Conservation (phyloP, 1,139 yeast species). For the Yamadazyma membranifaciens region DNA sequence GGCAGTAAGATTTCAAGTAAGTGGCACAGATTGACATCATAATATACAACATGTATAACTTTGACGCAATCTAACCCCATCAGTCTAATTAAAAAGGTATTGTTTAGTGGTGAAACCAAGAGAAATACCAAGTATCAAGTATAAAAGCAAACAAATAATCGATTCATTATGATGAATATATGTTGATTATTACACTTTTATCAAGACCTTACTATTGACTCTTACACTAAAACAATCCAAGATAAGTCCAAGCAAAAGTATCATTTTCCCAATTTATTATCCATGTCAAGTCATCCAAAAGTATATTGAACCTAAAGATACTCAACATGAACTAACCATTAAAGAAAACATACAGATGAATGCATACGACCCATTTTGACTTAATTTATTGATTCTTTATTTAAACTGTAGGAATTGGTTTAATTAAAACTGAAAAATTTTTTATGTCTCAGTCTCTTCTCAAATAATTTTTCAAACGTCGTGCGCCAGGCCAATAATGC, state of each 20-base stretch:
- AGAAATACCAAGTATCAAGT: conserved; percentile 11
- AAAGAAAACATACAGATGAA: conserved; percentile 61
- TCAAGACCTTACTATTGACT: conserved; percentile 14
- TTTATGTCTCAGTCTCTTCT: conserved; percentile 2
- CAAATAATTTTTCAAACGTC: conserved; percentile 1
- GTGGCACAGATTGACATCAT: background rate
- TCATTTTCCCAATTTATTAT: background rate
- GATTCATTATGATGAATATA: background rate
- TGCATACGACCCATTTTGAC: conserved; percentile 80
- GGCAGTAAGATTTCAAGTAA: background rate
- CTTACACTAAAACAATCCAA: conserved; percentile 5
- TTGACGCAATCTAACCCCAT: background rate
- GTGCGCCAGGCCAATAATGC: too few species aligned
- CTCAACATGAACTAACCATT: background rate
- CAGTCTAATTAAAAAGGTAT: conserved; percentile 15
- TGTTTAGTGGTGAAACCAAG: conserved; percentile 12
- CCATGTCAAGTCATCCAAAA: background rate
- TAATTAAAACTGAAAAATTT: conserved; percentile 7
- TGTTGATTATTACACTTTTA: conserved; percentile 13
- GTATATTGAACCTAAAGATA: background rate
- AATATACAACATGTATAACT: too few species aligned
- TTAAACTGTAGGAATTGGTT: conserved; percentile 7
- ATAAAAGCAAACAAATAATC: conserved; percentile 14
- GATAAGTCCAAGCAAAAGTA: conserved; percentile 4
- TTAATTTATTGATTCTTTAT: conserved; percentile 27